These are phyloP conservation scores for Solanum chmielewskii DNA, from an alignment of 257 asterid species.

Conservation along the genomic window DNA sequence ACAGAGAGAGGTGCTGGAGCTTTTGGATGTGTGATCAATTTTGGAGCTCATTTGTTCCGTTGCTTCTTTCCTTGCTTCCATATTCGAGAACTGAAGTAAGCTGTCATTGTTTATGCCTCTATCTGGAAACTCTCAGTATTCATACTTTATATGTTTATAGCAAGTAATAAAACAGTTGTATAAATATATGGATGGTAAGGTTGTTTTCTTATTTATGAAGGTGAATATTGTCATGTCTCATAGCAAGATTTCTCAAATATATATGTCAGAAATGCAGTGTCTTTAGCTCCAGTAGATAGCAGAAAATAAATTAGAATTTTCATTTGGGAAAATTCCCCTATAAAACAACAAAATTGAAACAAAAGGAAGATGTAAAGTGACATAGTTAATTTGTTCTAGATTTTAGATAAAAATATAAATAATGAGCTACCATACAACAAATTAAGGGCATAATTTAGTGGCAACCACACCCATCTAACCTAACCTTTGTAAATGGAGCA, in stretches of 20 bases:
- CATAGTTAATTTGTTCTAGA: not conserved
- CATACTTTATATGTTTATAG: not conserved
- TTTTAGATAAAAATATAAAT: not conserved
- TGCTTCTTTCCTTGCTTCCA: constrained; percentile 62
- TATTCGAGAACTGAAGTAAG: constrained; percentile 14
- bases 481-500: not conserved
- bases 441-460: not conserved
- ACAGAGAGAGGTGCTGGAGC: constrained; percentile 22
- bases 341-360: not conserved
- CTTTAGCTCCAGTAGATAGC: not conserved
- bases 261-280: not conserved
- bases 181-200: not conserved
- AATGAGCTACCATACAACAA: not conserved
- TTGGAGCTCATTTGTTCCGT: constrained; percentile 28
- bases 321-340: not conserved
- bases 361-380: not conserved
- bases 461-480: not conserved
- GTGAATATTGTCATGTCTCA: not conserved
- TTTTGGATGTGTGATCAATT: constrained; percentile 31
- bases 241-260: not conserved
- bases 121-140: not conserved
- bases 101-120: not conserved
- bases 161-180: not conserved
- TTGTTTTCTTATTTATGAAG: not conserved
- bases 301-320: not conserved